These are phyloP conservation scores for Claviceps monticola DNA, from an alignment of 2,329 filamentous ascomycete genomes.

Conservation along the genomic window DNA sequence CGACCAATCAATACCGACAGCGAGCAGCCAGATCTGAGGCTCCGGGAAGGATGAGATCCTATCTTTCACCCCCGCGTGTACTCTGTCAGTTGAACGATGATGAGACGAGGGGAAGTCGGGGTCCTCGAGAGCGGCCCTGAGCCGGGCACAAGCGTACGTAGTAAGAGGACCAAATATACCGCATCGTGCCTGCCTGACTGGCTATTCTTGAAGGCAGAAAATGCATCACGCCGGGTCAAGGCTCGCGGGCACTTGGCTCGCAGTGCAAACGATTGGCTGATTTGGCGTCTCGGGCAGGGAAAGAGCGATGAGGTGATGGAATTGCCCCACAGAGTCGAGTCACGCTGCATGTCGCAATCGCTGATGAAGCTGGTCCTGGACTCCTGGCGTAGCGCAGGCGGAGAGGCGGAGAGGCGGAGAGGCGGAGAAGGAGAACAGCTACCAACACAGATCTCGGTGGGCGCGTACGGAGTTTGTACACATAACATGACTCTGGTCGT, in stretches of 20 bases:
- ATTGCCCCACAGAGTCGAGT: conserved; percentile 1
- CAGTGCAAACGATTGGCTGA: background rate
- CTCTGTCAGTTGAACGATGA: background rate
- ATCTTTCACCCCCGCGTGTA: background rate
- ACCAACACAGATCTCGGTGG: too few relatives aligned
- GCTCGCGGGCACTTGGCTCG: background rate
- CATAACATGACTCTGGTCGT: background rate
- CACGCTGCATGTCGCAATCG: conserved; percentile 7
- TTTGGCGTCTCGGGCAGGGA: background rate
- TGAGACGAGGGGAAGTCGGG: background rate
- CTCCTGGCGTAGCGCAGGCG: background rate
- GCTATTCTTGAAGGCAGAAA: background rate
- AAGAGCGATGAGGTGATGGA: conserved; percentile 6
- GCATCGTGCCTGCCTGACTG: background rate
- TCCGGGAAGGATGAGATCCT: background rate
- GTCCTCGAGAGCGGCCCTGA: background rate
- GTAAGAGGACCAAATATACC: background rate
- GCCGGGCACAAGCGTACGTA: background rate
- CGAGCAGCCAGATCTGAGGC: background rate
- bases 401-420: background rate
- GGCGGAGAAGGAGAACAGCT: background rate
- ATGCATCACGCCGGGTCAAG: background rate
- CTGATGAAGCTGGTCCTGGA: background rate
- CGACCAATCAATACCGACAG: background rate
- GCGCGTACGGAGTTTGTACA: too few relatives aligned